phyloP scores from a whole-genome alignment of 768 basidiomycete genomes.

The Mycena olivaceomarginata region DNA sequence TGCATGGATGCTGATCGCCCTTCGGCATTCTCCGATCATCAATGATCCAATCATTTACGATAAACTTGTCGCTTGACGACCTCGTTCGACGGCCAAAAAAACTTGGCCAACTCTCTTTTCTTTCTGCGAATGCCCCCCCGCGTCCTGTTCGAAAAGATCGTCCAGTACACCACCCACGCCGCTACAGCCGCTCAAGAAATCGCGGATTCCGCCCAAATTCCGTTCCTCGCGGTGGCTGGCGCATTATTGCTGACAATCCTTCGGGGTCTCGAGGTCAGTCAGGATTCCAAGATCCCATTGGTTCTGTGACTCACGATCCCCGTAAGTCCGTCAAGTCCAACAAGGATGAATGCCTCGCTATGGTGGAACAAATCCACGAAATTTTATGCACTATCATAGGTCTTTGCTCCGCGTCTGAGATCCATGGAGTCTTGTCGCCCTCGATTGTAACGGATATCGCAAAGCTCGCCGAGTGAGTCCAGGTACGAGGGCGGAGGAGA shows the following conservation, averaged over 20 bases:
- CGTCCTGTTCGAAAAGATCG: not conserved
- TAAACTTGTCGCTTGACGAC: no score
- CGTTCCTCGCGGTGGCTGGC: not conserved
- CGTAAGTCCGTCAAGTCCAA: not conserved
- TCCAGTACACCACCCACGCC: slow-evolving; percentile 4
- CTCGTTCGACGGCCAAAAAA: no score
- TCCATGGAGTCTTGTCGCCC: not conserved
- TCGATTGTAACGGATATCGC: not conserved
- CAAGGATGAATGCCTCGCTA: not conserved
- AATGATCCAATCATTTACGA: no score
- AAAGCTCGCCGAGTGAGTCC: not conserved
- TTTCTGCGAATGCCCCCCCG: no score
- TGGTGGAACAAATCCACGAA: slow-evolving; percentile 17
- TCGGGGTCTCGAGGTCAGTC: slow-evolving; percentile 2
- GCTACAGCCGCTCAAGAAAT: not conserved
- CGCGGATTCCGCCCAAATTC: not conserved
- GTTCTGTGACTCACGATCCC: not conserved
- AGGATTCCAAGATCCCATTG: not conserved
- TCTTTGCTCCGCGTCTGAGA: not conserved
- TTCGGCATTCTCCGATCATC: no score
- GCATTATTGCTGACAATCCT: not conserved
- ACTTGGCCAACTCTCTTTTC: no score
- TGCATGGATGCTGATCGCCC: no score
- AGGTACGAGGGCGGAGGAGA: not conserved
- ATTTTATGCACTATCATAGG: not conserved